phyloP scores from a whole-genome alignment of 768 basidiomycete species.

The Suillus tomentosus region DNA sequence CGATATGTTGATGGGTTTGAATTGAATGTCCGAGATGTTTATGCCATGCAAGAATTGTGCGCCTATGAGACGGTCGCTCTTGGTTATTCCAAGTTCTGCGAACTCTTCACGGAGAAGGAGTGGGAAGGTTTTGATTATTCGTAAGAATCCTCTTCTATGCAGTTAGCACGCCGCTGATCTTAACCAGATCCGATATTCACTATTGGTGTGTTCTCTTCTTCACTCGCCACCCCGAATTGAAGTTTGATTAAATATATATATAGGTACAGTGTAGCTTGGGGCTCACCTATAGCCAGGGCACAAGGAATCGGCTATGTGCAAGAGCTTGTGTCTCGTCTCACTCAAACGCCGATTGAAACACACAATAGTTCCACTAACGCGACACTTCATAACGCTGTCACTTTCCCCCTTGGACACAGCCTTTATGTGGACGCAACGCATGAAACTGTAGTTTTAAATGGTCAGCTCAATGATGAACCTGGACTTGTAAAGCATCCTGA shows the following conservation, averaged over 20 bases:
- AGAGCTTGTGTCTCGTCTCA: slow-evolving; percentile 80
- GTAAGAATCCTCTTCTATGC: slow-evolving; percentile 39
- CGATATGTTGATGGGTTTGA: slow-evolving; percentile 57
- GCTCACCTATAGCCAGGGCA: slow-evolving; percentile 70
- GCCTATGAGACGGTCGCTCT: slow-evolving; percentile 88
- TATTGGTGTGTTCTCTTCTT: slow-evolving; percentile 10
- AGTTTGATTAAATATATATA: not conserved
- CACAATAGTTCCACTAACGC: slow-evolving; percentile 83
- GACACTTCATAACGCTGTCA: slow-evolving; percentile 65
- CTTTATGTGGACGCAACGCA: slow-evolving; percentile 87
- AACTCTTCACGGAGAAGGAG: slow-evolving; percentile 82
- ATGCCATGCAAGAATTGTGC: slow-evolving; percentile 75
- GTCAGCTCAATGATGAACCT: slow-evolving; percentile 38
- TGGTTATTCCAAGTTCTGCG: slow-evolving; percentile 86
- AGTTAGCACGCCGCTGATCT: not conserved
- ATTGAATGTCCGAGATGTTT: slow-evolving; percentile 64
- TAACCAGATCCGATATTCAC: slow-evolving; percentile 6
- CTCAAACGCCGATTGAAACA: slow-evolving; percentile 62
- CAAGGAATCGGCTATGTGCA: slow-evolving; percentile 77
- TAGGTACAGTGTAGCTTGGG: slow-evolving; percentile 69
- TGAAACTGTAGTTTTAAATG: slow-evolving; percentile 79
- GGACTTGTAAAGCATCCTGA: slow-evolving; percentile 10
- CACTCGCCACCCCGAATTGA: slow-evolving; percentile 12
- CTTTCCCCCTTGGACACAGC: slow-evolving; percentile 68
- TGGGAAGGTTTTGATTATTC: slow-evolving; percentile 90